A percentile compares a stretch with the other conserved stretches of the same genome.
Evolutionary conservation across 331 rosid species (phyloP).

Genomic region (Ulmus americana): DNA sequence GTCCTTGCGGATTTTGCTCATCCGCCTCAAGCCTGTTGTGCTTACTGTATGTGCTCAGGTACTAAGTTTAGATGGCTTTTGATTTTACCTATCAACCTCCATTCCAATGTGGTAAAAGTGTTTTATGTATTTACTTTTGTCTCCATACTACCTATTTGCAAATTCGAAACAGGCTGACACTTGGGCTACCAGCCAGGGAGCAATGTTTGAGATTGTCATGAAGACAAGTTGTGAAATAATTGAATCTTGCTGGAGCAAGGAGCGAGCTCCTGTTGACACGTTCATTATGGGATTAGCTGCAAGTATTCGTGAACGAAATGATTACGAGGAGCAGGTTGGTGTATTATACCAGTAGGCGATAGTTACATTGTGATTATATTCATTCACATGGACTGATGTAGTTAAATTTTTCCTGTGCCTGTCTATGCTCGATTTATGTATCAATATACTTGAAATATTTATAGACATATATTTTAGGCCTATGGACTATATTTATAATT

Average conservation of each 20-base stretch:
- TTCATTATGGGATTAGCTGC: constrained; percentile 92
- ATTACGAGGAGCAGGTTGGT: constrained; percentile 81
- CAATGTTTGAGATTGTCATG: constrained; percentile 81
- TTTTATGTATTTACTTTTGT: constrained; percentile 3
- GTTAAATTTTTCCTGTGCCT: neutral
- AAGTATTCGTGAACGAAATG: constrained; percentile 89
- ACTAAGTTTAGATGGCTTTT: constrained; percentile 21
- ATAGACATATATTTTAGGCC: neutral
- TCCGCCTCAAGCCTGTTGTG: constrained; percentile 85
- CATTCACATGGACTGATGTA: neutral
- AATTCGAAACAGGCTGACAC: constrained; percentile 61
- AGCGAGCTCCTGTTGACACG: constrained; percentile 94
- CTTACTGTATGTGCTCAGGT: constrained; percentile 95
- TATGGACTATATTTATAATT: neutral
- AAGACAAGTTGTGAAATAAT: constrained; percentile 78
- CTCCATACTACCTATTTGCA: constrained; percentile 21
- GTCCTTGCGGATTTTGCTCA: constrained; percentile 83
- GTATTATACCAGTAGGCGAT: neutral
- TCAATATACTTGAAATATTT: neutral
- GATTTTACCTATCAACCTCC: constrained; percentile 6
- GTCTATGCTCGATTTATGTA: neutral
- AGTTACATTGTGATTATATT: neutral
- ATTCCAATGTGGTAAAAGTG: constrained; percentile 13
- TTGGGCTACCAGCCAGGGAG: constrained; percentile 79
- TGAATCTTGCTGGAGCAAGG: constrained; percentile 91